A percentile compares a stretch with the other conserved stretches of the same genome.
Conservation (phyloP, 2,329 filamentous ascomycete species). For the Sporothrix curviconia region DNA sequence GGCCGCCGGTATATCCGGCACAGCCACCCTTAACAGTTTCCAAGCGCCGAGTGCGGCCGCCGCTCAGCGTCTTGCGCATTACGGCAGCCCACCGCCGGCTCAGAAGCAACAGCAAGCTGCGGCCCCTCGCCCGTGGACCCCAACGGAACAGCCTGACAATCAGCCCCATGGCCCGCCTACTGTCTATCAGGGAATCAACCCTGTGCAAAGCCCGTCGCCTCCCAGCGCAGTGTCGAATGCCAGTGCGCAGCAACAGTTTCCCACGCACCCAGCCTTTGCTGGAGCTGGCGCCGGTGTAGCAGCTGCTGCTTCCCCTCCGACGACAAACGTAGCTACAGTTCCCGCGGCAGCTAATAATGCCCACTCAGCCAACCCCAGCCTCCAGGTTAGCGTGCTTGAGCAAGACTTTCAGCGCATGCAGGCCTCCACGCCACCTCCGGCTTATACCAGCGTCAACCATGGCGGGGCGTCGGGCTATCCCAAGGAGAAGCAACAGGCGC, state of each 20-base stretch:
- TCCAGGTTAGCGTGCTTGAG: constrained; percentile 67
- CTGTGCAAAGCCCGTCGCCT: constrained; percentile 58
- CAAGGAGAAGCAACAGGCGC: constrained; percentile 62
- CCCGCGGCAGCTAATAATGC: constrained; percentile 28
- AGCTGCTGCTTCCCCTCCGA: neutral
- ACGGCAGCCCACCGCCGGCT: constrained; percentile 48
- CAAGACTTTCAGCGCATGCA: constrained; percentile 81
- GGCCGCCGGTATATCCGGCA: constrained; percentile 81
- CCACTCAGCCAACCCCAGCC: constrained; percentile 33
- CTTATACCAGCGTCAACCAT: constrained; percentile 73
- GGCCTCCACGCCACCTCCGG: constrained; percentile 81
- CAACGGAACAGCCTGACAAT: constrained; percentile 80
- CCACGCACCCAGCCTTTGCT: constrained; percentile 13
- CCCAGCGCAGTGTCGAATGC: constrained; percentile 36
- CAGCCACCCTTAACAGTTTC: constrained; percentile 71
- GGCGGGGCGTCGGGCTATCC: constrained; percentile 59
- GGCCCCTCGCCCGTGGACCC: constrained; percentile 72
- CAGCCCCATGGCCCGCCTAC: constrained; percentile 85
- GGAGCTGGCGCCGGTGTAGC: neutral
- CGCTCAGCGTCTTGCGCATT: constrained; percentile 73
- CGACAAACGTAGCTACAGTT: constrained; percentile 20
- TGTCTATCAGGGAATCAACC: constrained; percentile 79
- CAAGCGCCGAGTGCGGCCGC: constrained; percentile 68
- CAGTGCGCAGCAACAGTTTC: neutral
- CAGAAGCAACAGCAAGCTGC: constrained; percentile 27